These are phyloP conservation scores for Aureobasidium lini DNA, from an alignment of 2,329 filamentous ascomycete species.

Conservation along the genomic window DNA sequence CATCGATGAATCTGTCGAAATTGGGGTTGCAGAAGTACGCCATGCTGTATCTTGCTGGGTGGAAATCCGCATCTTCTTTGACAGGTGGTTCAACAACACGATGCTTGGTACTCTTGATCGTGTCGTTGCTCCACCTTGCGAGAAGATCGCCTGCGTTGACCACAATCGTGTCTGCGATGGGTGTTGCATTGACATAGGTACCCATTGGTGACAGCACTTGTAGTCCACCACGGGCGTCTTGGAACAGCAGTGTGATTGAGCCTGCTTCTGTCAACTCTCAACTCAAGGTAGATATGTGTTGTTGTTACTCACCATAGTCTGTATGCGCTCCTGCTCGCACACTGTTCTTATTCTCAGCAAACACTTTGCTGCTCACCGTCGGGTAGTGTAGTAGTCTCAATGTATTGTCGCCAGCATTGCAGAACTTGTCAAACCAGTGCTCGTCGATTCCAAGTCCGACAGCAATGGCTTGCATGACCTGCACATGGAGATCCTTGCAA, in stretches of 20 bases:
- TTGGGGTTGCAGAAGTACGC: conserved; percentile 93
- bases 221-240: conserved; percentile 50
- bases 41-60: conserved; percentile 74
- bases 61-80: conserved; percentile 41
- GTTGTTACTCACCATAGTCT: conserved; percentile 44
- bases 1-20: conserved; percentile 66
- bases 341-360: conserved; percentile 42
- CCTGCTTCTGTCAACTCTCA: conserved; percentile 21
- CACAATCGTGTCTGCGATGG: conserved; percentile 73
- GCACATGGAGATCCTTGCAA: conserved; percentile 65
- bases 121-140: conserved; percentile 83
- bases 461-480: conserved; percentile 58
- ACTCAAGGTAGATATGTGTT: too few relatives aligned
- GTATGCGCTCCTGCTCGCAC: conserved; percentile 69
- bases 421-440: conserved; percentile 69
- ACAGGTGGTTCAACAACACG: conserved; percentile 77
- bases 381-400: conserved; percentile 44
- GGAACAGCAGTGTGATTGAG: conserved; percentile 44
- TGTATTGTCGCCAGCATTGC: conserved; percentile 61
- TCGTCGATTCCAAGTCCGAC: conserved; percentile 61
- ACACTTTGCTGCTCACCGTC: conserved; percentile 49
- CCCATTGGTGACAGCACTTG: conserved; percentile 59
- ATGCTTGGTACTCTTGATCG: conserved; percentile 83
- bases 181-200: conserved; percentile 73
- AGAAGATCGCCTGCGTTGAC: conserved; percentile 85